Evolutionary conservation across 169 alveolate genomes (phyloP).

Genomic region (Perkinsus olseni): DNA sequence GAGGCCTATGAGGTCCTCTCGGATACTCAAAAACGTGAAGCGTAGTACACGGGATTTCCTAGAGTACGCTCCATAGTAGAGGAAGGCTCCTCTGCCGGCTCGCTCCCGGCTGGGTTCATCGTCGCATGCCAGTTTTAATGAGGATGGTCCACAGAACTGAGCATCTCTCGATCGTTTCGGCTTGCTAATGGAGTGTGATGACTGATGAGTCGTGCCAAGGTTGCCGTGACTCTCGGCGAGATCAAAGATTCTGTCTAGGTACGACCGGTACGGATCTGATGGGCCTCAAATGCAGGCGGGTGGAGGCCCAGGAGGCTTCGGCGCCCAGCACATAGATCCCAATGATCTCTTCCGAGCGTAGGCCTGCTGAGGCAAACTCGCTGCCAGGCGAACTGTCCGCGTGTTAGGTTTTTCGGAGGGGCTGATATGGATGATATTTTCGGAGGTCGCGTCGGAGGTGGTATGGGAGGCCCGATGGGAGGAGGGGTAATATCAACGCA

Average conservation of each 20-base stretch:
- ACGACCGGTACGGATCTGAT: neutral
- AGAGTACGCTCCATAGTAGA: too few species aligned
- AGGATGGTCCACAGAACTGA: too few species aligned
- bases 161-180: neutral
- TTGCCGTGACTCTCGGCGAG: too few species aligned
- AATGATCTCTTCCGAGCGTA: neutral
- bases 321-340: neutral
- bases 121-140: too few species aligned
- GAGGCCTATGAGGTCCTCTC: constrained; percentile 82
- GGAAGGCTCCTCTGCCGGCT: too few species aligned
- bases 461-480: neutral
- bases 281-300: neutral
- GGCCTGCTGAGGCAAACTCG: neutral
- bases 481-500: neutral
- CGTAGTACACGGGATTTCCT: neutral
- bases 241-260: neutral
- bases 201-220: neutral
- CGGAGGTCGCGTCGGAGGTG: neutral
- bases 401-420: neutral
- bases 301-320: neutral
- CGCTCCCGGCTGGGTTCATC: too few species aligned
- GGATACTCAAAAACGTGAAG: constrained; percentile 66
- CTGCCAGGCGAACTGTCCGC: neutral
- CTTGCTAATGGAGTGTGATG: neutral
- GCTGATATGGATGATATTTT: neutral